phyloP scores from a whole-genome alignment of 306 rosid species.

The Vigna nakashimae region DNA sequence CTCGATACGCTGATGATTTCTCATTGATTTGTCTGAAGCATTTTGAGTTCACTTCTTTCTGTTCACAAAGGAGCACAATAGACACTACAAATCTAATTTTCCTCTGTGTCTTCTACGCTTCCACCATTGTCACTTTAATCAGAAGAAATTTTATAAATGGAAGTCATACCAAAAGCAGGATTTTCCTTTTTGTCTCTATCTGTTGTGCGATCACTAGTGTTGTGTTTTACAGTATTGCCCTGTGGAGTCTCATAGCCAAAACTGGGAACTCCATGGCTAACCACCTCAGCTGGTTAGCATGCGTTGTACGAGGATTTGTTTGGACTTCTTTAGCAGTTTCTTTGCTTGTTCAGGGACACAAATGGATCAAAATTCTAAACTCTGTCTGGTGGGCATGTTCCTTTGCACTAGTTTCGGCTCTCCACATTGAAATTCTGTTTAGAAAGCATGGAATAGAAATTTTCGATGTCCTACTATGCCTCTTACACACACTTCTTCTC shows the following conservation, averaged over 20 bases:
- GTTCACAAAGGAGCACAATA: constrained; percentile 48
- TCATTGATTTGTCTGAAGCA: constrained; percentile 46
- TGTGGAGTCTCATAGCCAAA: constrained; percentile 46
- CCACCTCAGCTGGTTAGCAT: constrained; percentile 12
- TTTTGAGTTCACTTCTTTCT: constrained; percentile 45
- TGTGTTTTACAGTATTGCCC: constrained; percentile 46
- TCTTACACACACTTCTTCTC: constrained; percentile 52
- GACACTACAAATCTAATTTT: too few relatives aligned
- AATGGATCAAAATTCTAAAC: constrained; percentile 47
- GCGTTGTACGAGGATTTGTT: constrained; percentile 49
- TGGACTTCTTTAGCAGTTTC: constrained; percentile 63
- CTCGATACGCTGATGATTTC: constrained; percentile 47
- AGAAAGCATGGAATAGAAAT: constrained; percentile 31
- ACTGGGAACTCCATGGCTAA: not conserved
- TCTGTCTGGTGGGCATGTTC: constrained; percentile 60
- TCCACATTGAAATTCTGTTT: constrained; percentile 46
- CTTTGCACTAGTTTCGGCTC: constrained; percentile 45
- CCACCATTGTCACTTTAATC: too few relatives aligned
- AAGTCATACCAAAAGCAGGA: too few relatives aligned
- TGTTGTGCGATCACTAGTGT: constrained; percentile 53
- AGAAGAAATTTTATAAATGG: too few relatives aligned
- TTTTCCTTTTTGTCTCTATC: too few relatives aligned
- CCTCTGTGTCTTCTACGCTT: too few relatives aligned
- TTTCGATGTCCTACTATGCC: constrained; percentile 44
- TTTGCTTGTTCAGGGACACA: constrained; percentile 49